phyloP scores from a whole-genome alignment of 495 filamentous ascomycete genomes.

The Penicillium waksmanii region DNA sequence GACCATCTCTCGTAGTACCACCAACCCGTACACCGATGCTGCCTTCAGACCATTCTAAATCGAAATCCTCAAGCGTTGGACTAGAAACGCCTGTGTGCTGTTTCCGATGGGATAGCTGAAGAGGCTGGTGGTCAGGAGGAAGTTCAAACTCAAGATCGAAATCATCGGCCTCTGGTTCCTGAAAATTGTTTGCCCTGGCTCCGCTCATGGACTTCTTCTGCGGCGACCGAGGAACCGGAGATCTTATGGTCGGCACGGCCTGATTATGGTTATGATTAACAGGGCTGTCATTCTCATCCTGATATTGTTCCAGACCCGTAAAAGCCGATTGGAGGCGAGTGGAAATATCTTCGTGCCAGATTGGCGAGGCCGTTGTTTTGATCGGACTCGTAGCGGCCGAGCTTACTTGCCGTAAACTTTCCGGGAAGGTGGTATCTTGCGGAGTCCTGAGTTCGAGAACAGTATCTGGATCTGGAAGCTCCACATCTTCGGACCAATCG shows the following conservation, averaged over 20 bases:
- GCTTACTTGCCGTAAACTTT: constrained; percentile 66
- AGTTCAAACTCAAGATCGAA: constrained; percentile 82
- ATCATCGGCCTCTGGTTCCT: constrained; percentile 57
- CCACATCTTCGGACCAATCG: constrained; percentile 91
- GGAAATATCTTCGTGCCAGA: constrained; percentile 34
- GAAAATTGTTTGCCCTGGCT: constrained; percentile 23
- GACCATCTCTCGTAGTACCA: constrained; percentile 75
- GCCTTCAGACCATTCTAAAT: constrained; percentile 87
- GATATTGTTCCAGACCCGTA: constrained; percentile 58
- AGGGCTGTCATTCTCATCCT: constrained; percentile 62
- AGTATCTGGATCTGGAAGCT: constrained; percentile 67
- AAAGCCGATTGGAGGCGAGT: constrained; percentile 32
- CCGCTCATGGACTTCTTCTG: constrained; percentile 41
- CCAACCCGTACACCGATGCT: constrained; percentile 87
- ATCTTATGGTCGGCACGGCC: constrained; percentile 71
- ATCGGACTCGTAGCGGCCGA: constrained; percentile 46
- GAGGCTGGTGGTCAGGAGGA: constrained; percentile 57
- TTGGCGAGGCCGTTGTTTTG: constrained; percentile 38
- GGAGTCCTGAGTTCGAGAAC: constrained; percentile 65
- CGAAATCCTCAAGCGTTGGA: constrained; percentile 71
- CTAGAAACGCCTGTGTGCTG: constrained; percentile 61
- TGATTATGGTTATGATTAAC: constrained; percentile 48
- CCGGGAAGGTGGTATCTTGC: constrained; percentile 65
- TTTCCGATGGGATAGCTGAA: constrained; percentile 63
- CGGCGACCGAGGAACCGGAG: constrained; percentile 58